Base-by-base conservation (phyloP, 495 filamentous ascomycete genomes). In the Talaromyces wortmannii region DNA sequence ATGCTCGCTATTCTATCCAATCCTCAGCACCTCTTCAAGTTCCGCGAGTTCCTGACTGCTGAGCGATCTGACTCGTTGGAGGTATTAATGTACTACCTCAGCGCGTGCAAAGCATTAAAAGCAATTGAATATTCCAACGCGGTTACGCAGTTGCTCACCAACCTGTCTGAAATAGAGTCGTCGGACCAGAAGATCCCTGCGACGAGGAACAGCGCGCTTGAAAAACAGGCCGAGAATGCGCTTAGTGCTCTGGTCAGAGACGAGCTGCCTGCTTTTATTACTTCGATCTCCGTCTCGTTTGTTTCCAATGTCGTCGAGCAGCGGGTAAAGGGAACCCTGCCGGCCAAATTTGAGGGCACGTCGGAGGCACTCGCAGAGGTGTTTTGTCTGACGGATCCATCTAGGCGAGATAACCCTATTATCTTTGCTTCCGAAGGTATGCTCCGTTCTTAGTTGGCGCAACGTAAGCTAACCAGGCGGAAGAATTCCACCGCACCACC, bases 301-400 rank as follows among this genome's bases (percentile, higher is more conserved):
- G 70, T 68, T 2, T 71, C 67, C 44, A 64, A 62, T 7, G 66
- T 73, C 18, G 66, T 73, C 11, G 66, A 69, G 45, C 67, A 67
- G 55, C 64, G 67, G 0, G 56, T 73, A 4, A 63, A 68, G 5
- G 67, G 67, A 5, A 69, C 66, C 1, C 59, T 73, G 7, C 68
- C 68, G 0, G 56, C 62, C 31, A 71, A 69, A 53, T 71, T 75
- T 80, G 36, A 72, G 67, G 52, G 80, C 75, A 59, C 85, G 10
- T 84, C 84, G 3, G 86, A 90, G 62, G 87, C 87, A 4, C 59
- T 91, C 47, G 86, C 84, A 0, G 87, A 91, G 61, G 85, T 87
- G 0, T 91, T 90, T 59, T 90, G 87, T 63, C 67, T 91, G 57
- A 87, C 86, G 6, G 88, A 92, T 68, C 87, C 88, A 7, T 83